A percentile compares a stretch with the other conserved stretches of the same genome.
Conservation (phyloP, 108 stramenopile genomes). For the Conticribra weissflogii region DNA sequence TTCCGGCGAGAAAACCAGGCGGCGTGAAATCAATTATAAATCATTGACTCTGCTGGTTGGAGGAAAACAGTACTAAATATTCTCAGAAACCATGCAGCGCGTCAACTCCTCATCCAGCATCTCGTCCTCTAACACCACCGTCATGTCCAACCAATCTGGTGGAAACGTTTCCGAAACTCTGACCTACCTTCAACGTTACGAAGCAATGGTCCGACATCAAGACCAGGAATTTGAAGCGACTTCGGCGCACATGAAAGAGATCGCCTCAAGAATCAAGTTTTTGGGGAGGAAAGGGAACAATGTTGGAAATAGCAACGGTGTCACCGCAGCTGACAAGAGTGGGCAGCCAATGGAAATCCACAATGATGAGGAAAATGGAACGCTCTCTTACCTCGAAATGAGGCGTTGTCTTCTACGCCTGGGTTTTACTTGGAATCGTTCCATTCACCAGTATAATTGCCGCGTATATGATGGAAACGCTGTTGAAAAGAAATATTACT, state of each 20-base stretch:
- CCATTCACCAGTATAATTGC: not conserved
- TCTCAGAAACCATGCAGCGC: not conserved
- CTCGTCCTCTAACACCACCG: not conserved
- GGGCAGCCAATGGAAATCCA: no score
- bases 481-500: not conserved
- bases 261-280: conserved; percentile 42
- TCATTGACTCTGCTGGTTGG: no score
- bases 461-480: not conserved
- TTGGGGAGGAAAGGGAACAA: conserved; percentile 26
- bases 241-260: conserved; percentile 44
- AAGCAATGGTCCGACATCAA: conserved; percentile 74
- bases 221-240: conserved; percentile 59
- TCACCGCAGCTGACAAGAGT: no score
- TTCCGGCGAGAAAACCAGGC: no score
- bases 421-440: conserved; percentile 24
- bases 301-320: conserved; percentile 35
- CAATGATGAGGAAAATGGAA: conserved; percentile 11
- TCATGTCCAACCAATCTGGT: not conserved
- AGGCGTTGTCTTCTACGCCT: conserved; percentile 31
- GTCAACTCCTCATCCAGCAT: not conserved
- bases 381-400: conserved; percentile 52
- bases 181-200: conserved; percentile 57
- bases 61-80: no score
- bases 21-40: no score
- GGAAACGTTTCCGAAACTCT: conserved; percentile 1